A percentile compares a stretch with the other conserved stretches of the same genome.
phyloP scores from a whole-genome alignment of 768 basidiomycete species.

The Galerina marginata region DNA sequence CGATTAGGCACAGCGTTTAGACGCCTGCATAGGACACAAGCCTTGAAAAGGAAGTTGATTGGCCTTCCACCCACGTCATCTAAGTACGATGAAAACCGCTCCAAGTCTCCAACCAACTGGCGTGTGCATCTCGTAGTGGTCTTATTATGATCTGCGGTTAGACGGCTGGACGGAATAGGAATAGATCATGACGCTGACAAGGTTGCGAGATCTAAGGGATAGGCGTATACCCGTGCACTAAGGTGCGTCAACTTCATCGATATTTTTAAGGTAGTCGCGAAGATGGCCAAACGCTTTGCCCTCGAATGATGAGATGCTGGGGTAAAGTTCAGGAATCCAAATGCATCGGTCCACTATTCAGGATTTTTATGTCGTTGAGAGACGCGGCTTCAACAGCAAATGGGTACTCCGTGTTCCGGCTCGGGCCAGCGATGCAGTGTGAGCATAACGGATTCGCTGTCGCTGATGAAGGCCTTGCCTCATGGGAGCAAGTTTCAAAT shows the following conservation, averaged over 20 bases:
- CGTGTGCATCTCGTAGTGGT: too few species aligned
- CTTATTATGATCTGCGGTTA: too few species aligned
- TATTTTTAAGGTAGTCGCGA: not conserved
- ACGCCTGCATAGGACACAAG: too few species aligned
- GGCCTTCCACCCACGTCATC: too few species aligned
- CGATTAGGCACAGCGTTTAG: too few species aligned
- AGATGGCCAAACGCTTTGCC: not conserved
- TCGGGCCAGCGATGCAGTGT: not conserved
- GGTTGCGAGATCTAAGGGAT: too few species aligned
- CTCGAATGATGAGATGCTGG: not conserved
- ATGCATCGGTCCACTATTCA: not conserved
- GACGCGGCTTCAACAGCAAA: not conserved
- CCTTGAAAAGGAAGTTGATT: too few species aligned
- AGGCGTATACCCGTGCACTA: not conserved
- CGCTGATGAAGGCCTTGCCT: not conserved
- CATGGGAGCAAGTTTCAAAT: not conserved
- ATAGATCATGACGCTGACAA: too few species aligned
- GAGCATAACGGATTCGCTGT: not conserved
- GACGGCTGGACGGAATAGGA: too few species aligned
- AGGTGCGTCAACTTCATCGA: not conserved
- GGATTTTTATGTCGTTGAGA: not conserved
- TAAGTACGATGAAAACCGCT: too few species aligned
- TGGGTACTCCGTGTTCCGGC: not conserved
- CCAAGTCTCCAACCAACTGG: too few species aligned
- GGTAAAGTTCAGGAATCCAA: not conserved